These are phyloP conservation scores for Pseudonectria foliicola DNA, from an alignment of 2,329 filamentous ascomycete species.

Conservation along the genomic window DNA sequence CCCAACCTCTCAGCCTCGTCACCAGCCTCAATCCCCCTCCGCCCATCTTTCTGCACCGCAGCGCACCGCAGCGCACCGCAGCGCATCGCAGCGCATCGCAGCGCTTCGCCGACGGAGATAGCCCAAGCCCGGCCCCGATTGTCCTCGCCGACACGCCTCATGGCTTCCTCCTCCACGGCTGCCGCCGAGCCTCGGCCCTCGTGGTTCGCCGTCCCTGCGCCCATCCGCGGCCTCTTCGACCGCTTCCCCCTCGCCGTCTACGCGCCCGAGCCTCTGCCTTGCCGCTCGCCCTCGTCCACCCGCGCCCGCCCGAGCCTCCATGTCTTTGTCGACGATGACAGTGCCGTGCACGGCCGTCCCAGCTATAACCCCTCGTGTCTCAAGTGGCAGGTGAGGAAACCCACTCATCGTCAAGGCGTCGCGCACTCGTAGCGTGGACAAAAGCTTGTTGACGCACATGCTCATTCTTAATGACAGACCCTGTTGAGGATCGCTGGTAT, in stretches of 20 bases:
- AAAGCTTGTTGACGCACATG: not conserved
- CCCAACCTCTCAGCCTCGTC: no score
- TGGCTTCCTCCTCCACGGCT: no score
- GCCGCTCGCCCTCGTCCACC: constrained; percentile 40
- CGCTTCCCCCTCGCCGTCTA: constrained; percentile 73
- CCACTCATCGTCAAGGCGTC: constrained; percentile 18
- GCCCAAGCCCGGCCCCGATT: no score
- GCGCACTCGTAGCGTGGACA: not conserved
- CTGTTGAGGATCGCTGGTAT: constrained; percentile 73
- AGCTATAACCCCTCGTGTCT: constrained; percentile 91
- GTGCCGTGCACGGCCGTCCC: constrained; percentile 53
- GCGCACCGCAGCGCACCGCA: no score
- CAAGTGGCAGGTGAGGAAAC: constrained; percentile 75
- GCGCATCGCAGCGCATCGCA: no score
- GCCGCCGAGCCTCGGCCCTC: constrained; percentile 20
- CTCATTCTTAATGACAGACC: constrained; percentile 51
- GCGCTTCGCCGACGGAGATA: no score
- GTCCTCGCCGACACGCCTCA: no score
- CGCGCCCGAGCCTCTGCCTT: constrained; percentile 66
- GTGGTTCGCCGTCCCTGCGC: constrained; percentile 57
- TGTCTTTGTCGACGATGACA: constrained; percentile 65
- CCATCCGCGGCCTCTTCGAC: constrained; percentile 78
- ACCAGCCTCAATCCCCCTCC: no score
- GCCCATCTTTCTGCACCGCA: no score
- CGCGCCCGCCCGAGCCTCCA: constrained; percentile 54